Evolutionary conservation across 192 early-diverging fungal genomes (phyloP), one percentile per base, ranked within the genome.

Genomic region (Funneliformis geosporum): DNA sequence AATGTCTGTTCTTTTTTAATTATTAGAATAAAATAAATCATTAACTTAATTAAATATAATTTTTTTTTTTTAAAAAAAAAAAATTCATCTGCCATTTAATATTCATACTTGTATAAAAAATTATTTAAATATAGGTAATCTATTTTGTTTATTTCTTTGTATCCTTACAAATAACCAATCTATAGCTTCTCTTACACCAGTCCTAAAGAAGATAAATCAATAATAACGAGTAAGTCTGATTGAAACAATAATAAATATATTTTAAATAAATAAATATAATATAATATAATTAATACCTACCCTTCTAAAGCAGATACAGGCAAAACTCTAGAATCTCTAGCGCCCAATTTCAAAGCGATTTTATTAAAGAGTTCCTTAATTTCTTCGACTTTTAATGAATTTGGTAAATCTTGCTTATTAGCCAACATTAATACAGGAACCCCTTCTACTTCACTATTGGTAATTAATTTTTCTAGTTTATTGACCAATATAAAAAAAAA

Each of bases 331-430:
- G 93, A 95, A 80, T 97, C 96, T 66, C 96, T 84, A 18, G 94
- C 93, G 5, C 94, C 96, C 18, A 99, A 83, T 74, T 84, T 87
- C 18, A 93, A 86, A 8, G 96, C 96, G 83, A 98, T 93, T 42
- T 89, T 88, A 80, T 96, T 98, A 76, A 99, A 94, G 23, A 94
- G 87, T 81, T 98, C 96, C 82, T 98, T 96, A 78, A 97, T 90
- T 44, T 94, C 87, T 27, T 95, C 94, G 40, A 98, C 85, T 27
- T 85, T 82, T 47, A 93, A 78, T 0, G 93, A 91, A 27, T 87
- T 88, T n/a, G 86, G 80, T 33, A 92, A 73, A 82, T 99, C 98
- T 82, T 95, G 92, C 79, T 99, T 99, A 83, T 97, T 99, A 14
- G 96, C 96, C 70, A 98, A 80, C 87, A 99, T 95, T 59, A 99